Base-by-base conservation (phyloP, 805 yeast genomes). In the Candida ponderosae region DNA sequence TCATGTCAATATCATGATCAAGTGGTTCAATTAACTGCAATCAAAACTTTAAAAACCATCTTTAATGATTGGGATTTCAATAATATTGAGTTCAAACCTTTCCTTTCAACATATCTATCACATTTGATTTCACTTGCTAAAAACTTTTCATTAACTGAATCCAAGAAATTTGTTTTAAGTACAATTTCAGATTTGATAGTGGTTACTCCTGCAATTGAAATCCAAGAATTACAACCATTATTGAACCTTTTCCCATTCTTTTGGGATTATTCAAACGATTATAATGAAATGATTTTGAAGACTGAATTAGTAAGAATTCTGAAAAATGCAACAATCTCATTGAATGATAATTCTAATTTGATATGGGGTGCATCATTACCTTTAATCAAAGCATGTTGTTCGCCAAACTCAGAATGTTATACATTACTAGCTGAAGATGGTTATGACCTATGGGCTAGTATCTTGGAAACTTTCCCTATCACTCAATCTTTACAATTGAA, bases 1-100 rank as follows among this genome's bases (percentile, higher is more conserved):
- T 44, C 64, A 3, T 65, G 68, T 28, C 60, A 67, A 24, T 56
- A 65, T 20, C 74, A 79, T 45, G 97, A 93, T 55, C 68, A 71
- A 38, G 95, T 90, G n/a, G 95, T 93, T 2, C 72, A 71, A 46
- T 55, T 93, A 18, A 76, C 94, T 0, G 79, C 93, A 0, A 67
- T 81, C 14, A 81, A 80, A 48, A 76, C 90, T 0, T 60, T 89
- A 17, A 70, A 78, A 41, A 68, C 74, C 21, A 67, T 84, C 34
- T 66, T 90, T 24, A 89, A 86, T 42, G 96, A 88, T 50, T 86
- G 94, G 85, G 89, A 84, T 42, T 89, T 90, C 56, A 68, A 76
- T 29, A 80, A 84, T 41, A 64, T 61, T 14, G 76, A 66, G 23
- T 86, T 93, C 49, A 60, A 72, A 43, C 86, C 90, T 1, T 88